These are phyloP conservation scores for Fusarium metavorans DNA, from an alignment of 2,329 filamentous ascomycete genomes.

Conservation along the genomic window DNA sequence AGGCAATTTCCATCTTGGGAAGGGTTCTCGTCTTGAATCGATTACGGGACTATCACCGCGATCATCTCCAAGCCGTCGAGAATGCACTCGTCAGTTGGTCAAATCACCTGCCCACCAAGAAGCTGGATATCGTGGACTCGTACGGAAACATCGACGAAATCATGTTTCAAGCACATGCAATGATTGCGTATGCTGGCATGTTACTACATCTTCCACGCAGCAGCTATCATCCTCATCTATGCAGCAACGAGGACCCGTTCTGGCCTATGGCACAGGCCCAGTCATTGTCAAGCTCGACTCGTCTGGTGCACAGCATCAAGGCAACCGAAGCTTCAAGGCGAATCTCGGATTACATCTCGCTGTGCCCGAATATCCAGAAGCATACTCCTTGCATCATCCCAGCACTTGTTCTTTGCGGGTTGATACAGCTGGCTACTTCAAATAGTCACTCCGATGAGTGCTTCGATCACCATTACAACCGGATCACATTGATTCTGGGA, in stretches of 20 bases:
- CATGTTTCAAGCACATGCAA: conserved; percentile 39
- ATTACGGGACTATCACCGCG: conserved; percentile 23
- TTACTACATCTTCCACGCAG: conserved; percentile 37
- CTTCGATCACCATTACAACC: conserved; percentile 40
- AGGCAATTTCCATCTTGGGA: conserved; percentile 32
- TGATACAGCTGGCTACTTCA: conserved; percentile 36
- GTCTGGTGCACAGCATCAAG: conserved; percentile 37
- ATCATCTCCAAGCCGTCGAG: conserved; percentile 37
- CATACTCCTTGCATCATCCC: conserved; percentile 38
- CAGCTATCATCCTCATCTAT: conserved; percentile 20
- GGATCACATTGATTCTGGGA: conserved; percentile 25
- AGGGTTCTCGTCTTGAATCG: conserved; percentile 31
- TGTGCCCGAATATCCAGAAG: conserved; percentile 34
- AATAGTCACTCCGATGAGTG: conserved; percentile 38
- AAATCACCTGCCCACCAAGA: conserved; percentile 28
- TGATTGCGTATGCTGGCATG: conserved; percentile 38
- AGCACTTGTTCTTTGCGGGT: conserved; percentile 26
- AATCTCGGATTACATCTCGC: conserved; percentile 36
- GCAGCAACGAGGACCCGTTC: conserved; percentile 22
- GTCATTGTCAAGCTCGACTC: conserved; percentile 18
- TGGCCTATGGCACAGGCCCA: conserved; percentile 15
- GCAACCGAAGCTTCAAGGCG: conserved; percentile 39
- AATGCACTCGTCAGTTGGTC: conserved; percentile 39
- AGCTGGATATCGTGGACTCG: conserved; percentile 32
- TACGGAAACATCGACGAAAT: conserved; percentile 41